Evolutionary conservation across 345 rosid species (phyloP).

Genomic region (Hypericum androsaemum): DNA sequence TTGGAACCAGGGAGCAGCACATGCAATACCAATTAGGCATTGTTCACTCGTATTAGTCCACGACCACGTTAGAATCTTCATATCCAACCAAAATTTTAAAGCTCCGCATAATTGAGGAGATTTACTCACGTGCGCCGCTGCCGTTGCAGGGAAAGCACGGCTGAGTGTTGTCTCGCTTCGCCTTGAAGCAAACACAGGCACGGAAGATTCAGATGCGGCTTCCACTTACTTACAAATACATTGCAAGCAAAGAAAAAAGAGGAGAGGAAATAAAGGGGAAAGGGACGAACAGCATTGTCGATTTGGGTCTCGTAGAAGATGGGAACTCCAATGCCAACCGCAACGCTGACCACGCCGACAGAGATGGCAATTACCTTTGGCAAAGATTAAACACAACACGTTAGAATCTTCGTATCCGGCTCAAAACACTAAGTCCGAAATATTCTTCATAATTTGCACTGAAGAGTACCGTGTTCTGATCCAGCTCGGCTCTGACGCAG

Average conservation of each 20-base stretch:
- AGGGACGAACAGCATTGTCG: slow-evolving; percentile 59
- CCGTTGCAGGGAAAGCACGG: slow-evolving; percentile 93
- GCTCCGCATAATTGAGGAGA: too few relatives aligned
- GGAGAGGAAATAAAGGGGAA: not conserved
- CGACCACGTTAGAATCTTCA: too few relatives aligned
- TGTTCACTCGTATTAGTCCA: too few relatives aligned
- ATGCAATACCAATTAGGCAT: too few relatives aligned
- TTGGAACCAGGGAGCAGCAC: too few relatives aligned
- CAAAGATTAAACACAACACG: not conserved
- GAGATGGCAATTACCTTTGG: slow-evolving; percentile 63
- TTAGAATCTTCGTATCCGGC: not conserved
- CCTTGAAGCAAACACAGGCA: slow-evolving; percentile 27
- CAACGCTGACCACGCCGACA: slow-evolving; percentile 77
- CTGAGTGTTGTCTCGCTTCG: slow-evolving; percentile 79
- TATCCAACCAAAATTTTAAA: too few relatives aligned
- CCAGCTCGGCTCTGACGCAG: too few relatives aligned
- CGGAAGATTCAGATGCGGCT: not conserved
- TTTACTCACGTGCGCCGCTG: slow-evolving; percentile 75
- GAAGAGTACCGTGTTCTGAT: too few relatives aligned
- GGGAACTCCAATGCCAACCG: slow-evolving; percentile 77
- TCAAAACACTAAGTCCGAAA: not conserved
- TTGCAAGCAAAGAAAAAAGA: not conserved
- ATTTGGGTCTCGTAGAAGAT: slow-evolving; percentile 75
- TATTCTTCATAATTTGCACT: too few relatives aligned
- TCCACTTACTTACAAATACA: too few relatives aligned